Percentiles rank a stretch among this genome's conserved stretches.
phyloP scores from a whole-genome alignment of 1,284 basidiomycete species.

The Mycosarcoma mackinlayi region DNA sequence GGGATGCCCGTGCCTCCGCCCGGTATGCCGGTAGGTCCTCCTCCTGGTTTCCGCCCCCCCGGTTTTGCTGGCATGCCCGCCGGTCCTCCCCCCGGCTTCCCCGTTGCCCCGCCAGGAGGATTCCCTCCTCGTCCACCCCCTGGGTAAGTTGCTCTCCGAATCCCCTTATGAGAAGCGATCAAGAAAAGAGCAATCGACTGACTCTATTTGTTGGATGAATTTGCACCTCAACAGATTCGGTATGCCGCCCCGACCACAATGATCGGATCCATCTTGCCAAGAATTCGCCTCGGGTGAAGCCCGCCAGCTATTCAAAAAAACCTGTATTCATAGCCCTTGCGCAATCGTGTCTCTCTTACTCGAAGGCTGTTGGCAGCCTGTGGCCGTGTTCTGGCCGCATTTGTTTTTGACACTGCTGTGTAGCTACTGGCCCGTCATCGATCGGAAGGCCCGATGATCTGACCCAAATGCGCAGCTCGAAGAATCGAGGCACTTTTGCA shows the following conservation, averaged over 20 bases:
- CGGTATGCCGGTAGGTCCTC: conserved; percentile 58
- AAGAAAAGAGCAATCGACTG: conserved; percentile 1
- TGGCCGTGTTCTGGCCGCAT: too few species aligned
- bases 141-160: conserved; percentile 17
- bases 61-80: conserved; percentile 51
- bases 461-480: too few species aligned
- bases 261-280: background rate
- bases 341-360: background rate
- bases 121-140: conserved; percentile 46
- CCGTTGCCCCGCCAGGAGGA: conserved; percentile 31
- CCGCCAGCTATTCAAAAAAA: too few species aligned
- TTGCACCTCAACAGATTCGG: conserved; percentile 24
- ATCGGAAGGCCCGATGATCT: too few species aligned
- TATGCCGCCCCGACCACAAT: conserved; percentile 50
- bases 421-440: too few species aligned
- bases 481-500: too few species aligned
- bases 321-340: conserved; percentile 17
- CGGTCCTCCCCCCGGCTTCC: conserved; percentile 46
- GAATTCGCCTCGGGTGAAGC: background rate
- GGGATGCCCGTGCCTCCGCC: conserved; percentile 73
- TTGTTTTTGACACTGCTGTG: too few species aligned
- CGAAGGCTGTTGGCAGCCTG: too few species aligned
- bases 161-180: background rate
- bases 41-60: conserved; percentile 63
- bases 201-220: background rate